Base-by-base conservation (phyloP, 1,284 basidiomycete genomes). In the Schizophyllum amplum region DNA sequence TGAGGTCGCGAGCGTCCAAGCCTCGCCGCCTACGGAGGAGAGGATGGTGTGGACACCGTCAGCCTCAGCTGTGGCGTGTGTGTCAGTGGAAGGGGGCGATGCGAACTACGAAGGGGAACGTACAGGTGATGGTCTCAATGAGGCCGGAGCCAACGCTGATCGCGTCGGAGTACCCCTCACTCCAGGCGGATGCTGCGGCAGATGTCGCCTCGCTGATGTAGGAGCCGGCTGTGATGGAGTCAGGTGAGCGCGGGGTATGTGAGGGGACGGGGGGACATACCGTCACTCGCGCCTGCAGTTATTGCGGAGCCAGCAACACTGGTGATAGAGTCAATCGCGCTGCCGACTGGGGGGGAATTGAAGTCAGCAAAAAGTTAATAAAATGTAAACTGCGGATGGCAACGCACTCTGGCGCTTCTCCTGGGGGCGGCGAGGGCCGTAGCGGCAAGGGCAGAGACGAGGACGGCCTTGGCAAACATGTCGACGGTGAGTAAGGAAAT, bases 51-150 rank as follows among this genome's bases (percentile, higher is more conserved):
- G 67, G 6, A 65, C 71, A 4, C 66, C 54, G 1, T 73, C 76
- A 22, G 68, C 71, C 52, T 74, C 63, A 22, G 82, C 84, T 85
- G 61, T 21, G 24, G 57, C n/a, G n/a, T n/a, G 21, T 22, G 24
- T 48, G 47, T 58, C 49, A 55, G 46, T 17, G 47, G 58, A n/a
- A n/a, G 55, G 55, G 48, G 20, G 15, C 15, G 24, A 47, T n/a
- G 24, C 47, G 24, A 24, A 24, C 23, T 23, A 51, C 26, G 25
- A 26, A 47, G 25, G 47, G 47, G 54, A 48, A 70, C 80, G 56
- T 56, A 82, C 83, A 81, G 17, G 80, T 83, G 4, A 83, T 74
- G 7, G 71, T 71, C 47, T 75, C 69, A 51, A 75, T 71, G 24
- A 82, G 57, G 5, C 64, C 60, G 13, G 54, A 69, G 21, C 65